Percentiles rank a stretch among this genome's conserved stretches.
phyloP scores from a whole-genome alignment of 2,329 filamentous ascomycete genomes.

The Leptographium wingfieldii region DNA sequence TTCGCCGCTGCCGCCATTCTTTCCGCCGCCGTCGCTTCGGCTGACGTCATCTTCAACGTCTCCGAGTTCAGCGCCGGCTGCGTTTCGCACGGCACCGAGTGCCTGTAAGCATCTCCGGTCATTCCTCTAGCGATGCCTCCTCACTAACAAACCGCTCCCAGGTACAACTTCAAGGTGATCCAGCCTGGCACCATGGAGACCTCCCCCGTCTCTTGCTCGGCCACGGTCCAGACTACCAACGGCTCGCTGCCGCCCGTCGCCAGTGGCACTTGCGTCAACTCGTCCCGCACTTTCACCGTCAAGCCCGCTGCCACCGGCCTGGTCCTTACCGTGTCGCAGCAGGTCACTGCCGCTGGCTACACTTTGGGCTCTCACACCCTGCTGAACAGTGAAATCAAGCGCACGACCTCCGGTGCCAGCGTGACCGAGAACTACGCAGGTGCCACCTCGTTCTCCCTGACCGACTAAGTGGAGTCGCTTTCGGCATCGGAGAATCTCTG shows the following conservation, averaged over 20 bases:
- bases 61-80: not conserved
- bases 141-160: not conserved
- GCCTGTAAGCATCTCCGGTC: not conserved
- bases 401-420: not conserved
- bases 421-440: slow-evolving; percentile 1
- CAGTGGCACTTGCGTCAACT: not conserved
- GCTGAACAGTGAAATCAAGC: too few relatives aligned
- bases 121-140: too few relatives aligned
- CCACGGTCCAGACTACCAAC: too few relatives aligned
- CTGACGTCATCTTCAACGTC: not conserved
- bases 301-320: not conserved
- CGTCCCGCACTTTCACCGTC: slow-evolving; percentile 1
- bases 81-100: not conserved
- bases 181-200: not conserved
- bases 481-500: too few relatives aligned
- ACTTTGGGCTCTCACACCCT: too few relatives aligned
- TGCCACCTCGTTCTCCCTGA: not conserved
- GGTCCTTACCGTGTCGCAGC: not conserved
- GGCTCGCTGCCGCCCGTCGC: not conserved
- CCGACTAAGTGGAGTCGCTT: not conserved
- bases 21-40: not conserved
- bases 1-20: not conserved
- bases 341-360: too few relatives aligned
- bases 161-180: not conserved
- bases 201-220: not conserved